Base-by-base conservation (phyloP, 164 flowering plant genomes). In the Akebia trifoliata region DNA sequence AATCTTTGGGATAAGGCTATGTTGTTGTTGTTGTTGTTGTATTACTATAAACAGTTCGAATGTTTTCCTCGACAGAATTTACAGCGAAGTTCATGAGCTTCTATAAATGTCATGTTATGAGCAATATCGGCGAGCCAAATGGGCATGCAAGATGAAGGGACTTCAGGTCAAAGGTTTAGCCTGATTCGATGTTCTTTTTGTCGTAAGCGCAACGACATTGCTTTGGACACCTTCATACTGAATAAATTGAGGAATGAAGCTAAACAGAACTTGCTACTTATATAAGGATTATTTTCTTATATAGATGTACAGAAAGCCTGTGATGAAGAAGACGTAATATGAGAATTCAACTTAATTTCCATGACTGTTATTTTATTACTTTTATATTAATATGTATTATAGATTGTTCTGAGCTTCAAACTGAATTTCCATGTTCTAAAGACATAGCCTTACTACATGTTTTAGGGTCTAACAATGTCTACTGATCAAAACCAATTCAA, bases 31-130 rank as follows among this genome's bases (percentile, higher is more conserved):
- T n/a, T 8, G 28, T 57, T 0, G 4, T 5, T 29, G 26, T 12
- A 40, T 26, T 43, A 15, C 7, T 11, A 32, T 6, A 17, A 44
- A 6, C 31, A 18, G 4, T 35, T 25, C 29, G 31, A 38, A 14
- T 53, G 6, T 71, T 32, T 48, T 45, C 34, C 12, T 47, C 57
- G 24, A 3, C 83, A 85, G 87, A 82, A 67, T 85, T 78, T 28
- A 82, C 75, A 48, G 91, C 91, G 4, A 85, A 74, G 51, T 82
- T 82, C 74, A 81, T 84, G 87, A 82, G 85, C 72, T 69, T 64
- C 61, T 81, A 81, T 62, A 81, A 81, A 51, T 32, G 40, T 48
- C 40, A 29, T 6, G 26, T 37, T 36, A 22, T 34, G 43, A 68
- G 54, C 29, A 54, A 59, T 22, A 8, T 22, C 6, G 39, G 34